A percentile compares a stretch with the other conserved stretches of the same genome.
Evolutionary conservation across 768 basidiomycete genomes (phyloP).

Genomic region (Phanerodontia chrysosporium): DNA sequence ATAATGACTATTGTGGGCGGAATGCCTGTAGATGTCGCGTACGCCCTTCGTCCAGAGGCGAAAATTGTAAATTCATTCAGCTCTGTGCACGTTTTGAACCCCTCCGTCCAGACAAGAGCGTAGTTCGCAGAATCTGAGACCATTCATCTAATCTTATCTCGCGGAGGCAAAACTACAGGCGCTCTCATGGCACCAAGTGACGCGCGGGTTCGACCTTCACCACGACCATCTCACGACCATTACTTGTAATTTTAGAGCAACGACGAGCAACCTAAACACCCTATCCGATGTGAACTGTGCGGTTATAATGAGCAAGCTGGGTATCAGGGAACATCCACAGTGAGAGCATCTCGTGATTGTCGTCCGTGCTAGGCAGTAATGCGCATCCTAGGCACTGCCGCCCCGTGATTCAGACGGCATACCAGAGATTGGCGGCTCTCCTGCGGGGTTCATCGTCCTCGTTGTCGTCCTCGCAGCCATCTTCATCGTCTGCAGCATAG

Average conservation of each 20-base stretch:
- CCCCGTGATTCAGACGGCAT: neutral
- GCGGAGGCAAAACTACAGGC: neutral
- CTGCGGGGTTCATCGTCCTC: slow-evolving; percentile 55
- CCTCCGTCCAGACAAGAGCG: too few species aligned
- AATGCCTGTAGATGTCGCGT: too few species aligned
- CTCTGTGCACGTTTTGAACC: too few species aligned
- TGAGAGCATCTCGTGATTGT: neutral
- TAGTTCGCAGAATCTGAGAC: too few species aligned
- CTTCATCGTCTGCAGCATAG: slow-evolving; percentile 48
- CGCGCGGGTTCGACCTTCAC: neutral
- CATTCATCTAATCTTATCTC: too few species aligned
- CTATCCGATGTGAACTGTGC: neutral
- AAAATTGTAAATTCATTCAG: too few species aligned
- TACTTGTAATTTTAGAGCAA: neutral
- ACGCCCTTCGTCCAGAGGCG: too few species aligned
- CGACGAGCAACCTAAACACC: neutral
- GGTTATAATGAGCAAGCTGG: neutral
- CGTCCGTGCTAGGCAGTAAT: neutral
- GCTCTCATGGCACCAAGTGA: neutral
- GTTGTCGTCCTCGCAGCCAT: slow-evolving; percentile 52
- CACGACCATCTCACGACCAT: slow-evolving; percentile 2
- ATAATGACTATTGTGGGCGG: too few species aligned
- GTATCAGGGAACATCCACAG: neutral
- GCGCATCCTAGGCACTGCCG: neutral
- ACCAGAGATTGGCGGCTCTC: slow-evolving; percentile 24